These are phyloP conservation scores for Aureobasidium sp. DNA, from an alignment of 2,329 filamentous ascomycete species.

Conservation along the genomic window DNA sequence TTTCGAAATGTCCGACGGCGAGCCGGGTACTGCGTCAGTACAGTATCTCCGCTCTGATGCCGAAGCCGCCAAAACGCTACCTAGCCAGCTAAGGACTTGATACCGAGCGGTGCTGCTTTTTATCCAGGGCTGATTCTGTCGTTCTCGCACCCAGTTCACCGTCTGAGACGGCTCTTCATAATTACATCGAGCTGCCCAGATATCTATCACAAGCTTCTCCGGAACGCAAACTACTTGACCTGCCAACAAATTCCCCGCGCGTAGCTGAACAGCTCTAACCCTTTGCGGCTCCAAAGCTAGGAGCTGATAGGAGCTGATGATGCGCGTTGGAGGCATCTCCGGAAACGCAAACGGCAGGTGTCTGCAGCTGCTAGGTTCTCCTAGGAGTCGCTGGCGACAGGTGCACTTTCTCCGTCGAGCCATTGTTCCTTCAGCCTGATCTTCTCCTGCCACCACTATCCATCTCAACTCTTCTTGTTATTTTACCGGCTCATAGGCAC, in stretches of 20 bases:
- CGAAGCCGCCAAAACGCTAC: slow-evolving; percentile 3
- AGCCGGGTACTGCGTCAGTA: slow-evolving; percentile 1
- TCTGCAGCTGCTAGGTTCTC: background rate
- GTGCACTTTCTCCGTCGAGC: slow-evolving; percentile 8
- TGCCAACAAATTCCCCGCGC: background rate
- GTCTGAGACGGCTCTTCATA: background rate
- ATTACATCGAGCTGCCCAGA: background rate
- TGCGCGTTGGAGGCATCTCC: background rate
- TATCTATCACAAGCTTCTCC: background rate
- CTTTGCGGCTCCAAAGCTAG: background rate
- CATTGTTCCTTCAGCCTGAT: slow-evolving; percentile 6
- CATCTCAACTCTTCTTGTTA: background rate
- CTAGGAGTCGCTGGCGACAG: background rate
- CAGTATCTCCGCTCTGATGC: slow-evolving; percentile 8
- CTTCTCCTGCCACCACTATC: background rate
- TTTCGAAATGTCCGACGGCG: slow-evolving; percentile 2
- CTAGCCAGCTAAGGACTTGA: background rate
- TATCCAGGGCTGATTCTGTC: background rate
- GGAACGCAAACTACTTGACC: background rate
- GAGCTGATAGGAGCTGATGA: background rate
- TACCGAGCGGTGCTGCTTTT: background rate
- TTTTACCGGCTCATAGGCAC: slow-evolving; percentile 1
- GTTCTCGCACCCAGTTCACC: background rate
- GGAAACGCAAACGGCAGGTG: background rate
- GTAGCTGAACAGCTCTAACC: background rate